Evolutionary conservation across 768 basidiomycete species (phyloP).

Genomic region (Suillus cothurnatus): DNA sequence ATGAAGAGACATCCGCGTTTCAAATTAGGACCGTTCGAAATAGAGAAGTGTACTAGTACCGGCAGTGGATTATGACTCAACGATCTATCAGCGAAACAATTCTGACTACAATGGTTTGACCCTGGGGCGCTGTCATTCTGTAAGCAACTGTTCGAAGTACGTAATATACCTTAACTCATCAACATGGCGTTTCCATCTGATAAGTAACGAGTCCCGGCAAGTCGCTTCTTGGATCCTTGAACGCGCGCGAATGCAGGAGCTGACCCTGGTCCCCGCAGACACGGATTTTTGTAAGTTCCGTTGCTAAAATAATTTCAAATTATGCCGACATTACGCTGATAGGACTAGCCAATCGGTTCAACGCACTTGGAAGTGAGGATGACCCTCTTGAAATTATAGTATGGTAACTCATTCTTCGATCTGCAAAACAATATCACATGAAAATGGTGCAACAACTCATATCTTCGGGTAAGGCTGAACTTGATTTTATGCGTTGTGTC

Average conservation of each 20-base stretch:
- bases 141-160: not conserved
- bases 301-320: too few species aligned
- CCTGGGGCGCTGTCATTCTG: not conserved
- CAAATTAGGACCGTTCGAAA: not conserved
- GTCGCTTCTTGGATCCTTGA: too few species aligned
- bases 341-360: not conserved
- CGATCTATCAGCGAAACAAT: not conserved
- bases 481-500: slow-evolving; percentile 92
- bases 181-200: too few species aligned
- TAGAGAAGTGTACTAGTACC: not conserved
- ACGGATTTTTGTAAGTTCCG: too few species aligned
- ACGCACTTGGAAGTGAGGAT: not conserved
- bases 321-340: too few species aligned
- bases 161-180: not conserved
- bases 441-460: slow-evolving; percentile 45
- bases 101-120: too few species aligned
- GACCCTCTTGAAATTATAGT: not conserved
- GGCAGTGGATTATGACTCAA: not conserved
- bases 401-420: slow-evolving; percentile 29
- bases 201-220: too few species aligned
- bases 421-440: slow-evolving; percentile 14
- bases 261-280: too few species aligned
- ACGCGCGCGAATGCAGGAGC: too few species aligned
- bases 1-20: not conserved
- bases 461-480: slow-evolving; percentile 91